Base-by-base conservation (phyloP, 2,329 filamentous ascomycete species). In the Colletotrichum sp. region DNA sequence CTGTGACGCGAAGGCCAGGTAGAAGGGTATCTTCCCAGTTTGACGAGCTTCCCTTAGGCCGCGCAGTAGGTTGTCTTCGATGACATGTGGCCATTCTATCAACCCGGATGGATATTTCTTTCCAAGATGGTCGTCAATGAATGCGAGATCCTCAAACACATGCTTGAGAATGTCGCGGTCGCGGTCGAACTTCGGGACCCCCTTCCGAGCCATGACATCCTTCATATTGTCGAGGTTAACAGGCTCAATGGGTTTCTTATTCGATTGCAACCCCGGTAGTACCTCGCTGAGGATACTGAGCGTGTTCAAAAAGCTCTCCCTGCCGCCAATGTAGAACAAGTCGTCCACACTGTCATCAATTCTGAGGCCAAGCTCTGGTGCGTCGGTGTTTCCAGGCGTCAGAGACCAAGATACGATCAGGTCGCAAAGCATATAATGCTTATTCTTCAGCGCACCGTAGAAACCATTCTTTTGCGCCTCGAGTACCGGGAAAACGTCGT, bases 1-100 rank as follows among this genome's bases (percentile, higher is more conserved):
- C 63, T 88, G 86, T 6, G 82, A 80, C 10, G 85, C 85, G 71
- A 88, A 88, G 2, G 84, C 79, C 10, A 84, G 79, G 74, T 81
- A 83, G 52, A 87, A 82, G 0, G 86, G 79, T 4, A 86, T 69
- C 7, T 81, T 60, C 3, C 74, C 61, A 0, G 83, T 86, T 7
- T 79, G 73, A 32, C 80, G 77, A 21, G 85, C 71, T 52, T 84
- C 79, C 26, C 79, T 78, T 13, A 87, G 78, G 2, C 83, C 83
- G 2, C 84, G 83, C 4, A 84, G 79, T 36, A 87, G 80, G 69
- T 85, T 84, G 67, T 88, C 86, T 57, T 84, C 78, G n/a, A 64
- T 18, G 28, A 30, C 16, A 30, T 60, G 26, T 6, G 57, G 26
- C 28, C 57, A 60, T n/a, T 30, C 30, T 28, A 12, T n/a, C 18